Percentiles rank a stretch among this genome's conserved stretches.
Evolutionary conservation across 345 rosid species (phyloP).

Genomic region (Balakata baccata): DNA sequence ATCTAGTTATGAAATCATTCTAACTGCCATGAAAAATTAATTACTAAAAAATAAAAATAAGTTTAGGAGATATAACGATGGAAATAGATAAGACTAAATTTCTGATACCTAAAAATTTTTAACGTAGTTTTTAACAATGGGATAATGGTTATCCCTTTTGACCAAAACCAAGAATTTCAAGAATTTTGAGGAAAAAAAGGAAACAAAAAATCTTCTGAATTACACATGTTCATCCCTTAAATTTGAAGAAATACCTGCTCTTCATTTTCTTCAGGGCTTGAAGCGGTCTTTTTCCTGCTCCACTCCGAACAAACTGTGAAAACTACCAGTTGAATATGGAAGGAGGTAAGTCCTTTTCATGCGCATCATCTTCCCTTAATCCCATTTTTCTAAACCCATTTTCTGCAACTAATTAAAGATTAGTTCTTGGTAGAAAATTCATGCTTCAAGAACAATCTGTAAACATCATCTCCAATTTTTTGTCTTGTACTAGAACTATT

Average conservation of each 20-base stretch:
- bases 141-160: no score
- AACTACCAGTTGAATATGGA: conserved; percentile 42
- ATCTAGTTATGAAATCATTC: no score
- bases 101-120: no score
- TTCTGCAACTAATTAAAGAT: conserved; percentile 11
- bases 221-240: conserved; percentile 29
- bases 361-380: conserved; percentile 32
- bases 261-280: conserved; percentile 13
- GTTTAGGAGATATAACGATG: no score
- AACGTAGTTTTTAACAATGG: no score
- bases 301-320: conserved; percentile 77
- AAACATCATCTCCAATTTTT: conserved; percentile 4
- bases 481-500: neutral
- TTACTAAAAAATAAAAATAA: no score
- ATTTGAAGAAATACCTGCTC: conserved; percentile 22
- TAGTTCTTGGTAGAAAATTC: neutral
- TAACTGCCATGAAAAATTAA: no score
- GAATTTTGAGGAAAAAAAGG: no score
- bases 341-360: conserved; percentile 65
- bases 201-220: no score
- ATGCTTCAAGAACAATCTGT: neutral
- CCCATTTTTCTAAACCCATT: conserved; percentile 1
- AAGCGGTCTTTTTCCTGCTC: conserved; percentile 61
- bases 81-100: no score
- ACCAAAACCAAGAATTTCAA: no score